Evolutionary conservation across 169 alveolate species (phyloP), one percentile per base, ranked within the genome.

Genomic region (Neospora caninum): DNA sequence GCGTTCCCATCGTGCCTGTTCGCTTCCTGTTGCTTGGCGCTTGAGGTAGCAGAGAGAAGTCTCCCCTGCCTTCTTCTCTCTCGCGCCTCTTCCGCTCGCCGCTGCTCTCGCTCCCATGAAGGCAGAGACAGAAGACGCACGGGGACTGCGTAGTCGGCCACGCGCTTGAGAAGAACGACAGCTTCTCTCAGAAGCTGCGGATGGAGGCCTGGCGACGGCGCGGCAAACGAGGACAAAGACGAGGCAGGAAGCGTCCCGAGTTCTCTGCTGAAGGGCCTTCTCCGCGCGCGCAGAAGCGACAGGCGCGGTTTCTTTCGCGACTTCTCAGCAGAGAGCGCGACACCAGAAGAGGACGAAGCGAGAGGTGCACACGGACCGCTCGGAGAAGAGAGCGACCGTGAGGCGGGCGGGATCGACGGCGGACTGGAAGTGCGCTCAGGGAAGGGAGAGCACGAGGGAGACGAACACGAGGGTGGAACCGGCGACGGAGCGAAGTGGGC

Each of bases 181-280:
- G 89, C 89, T 27, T 82, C 89, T 34, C 89, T 64, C n/a, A 82
- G 41, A 39, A 82, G 7, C 42, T 4, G 69, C 36, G 70, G 89
- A 16, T 82, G 70, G 38, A 82, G 58, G 6, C 69, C 89, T 36
- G 67, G 7, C 42, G 45, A 27, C 42, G 87, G 27, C 45, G 87
- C 29, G 87, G 45, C 42, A 34, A 45, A 22, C 53, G 87, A 78
- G 27, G 87, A 22, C 41, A 45, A 0, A 10, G 87, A 10, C 29
- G 87, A 2, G 41, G 87, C 45, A 22, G 87, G 42, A 31, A 70
- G 58, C 9, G 58, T 13, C 27, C 58, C 58, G 58, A 13, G 9
- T 13, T 49, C 18, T 13, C 58, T 13, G 27, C 27, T 49, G 58
- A 49, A 13, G 36, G 78, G 36, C 78, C 36, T 64, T 29, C 31